Conservation (phyloP, 768 basidiomycete genomes). For the Clathrus columnatus region DNA sequence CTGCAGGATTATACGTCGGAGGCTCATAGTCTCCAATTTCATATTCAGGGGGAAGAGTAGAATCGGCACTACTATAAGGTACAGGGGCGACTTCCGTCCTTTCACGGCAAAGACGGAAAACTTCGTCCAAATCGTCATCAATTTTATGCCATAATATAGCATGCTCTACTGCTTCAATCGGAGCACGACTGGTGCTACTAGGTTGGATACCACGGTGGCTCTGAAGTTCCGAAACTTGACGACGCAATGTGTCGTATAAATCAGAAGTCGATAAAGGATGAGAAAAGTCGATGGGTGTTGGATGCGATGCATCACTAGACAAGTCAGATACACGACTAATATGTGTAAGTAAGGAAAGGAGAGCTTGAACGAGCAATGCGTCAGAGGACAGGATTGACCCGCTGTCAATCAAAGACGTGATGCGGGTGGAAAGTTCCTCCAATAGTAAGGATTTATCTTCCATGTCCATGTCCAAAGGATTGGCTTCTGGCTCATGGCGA, state of each 20-base stretch:
- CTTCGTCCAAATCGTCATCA: slow-evolving; percentile 62
- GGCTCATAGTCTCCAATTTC: slow-evolving; percentile 22
- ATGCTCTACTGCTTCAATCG: slow-evolving; percentile 45
- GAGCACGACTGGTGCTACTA: slow-evolving; percentile 28
- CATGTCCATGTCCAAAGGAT: slow-evolving; percentile 40
- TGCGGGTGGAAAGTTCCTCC: slow-evolving; percentile 47
- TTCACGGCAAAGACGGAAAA: slow-evolving; percentile 58
- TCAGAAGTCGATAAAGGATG: slow-evolving; percentile 23
- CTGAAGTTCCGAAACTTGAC: slow-evolving; percentile 62
- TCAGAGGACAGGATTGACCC: slow-evolving; percentile 35
- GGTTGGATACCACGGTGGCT: slow-evolving; percentile 40
- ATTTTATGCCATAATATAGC: slow-evolving; percentile 68
- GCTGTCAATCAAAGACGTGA: slow-evolving; percentile 38
- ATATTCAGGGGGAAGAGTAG: slow-evolving; percentile 25
- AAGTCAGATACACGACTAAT: slow-evolving; percentile 50
- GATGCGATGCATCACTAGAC: slow-evolving; percentile 13
- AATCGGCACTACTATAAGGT: slow-evolving; percentile 12
- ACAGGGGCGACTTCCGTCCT: slow-evolving; percentile 32
- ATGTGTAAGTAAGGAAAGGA: slow-evolving; percentile 61
- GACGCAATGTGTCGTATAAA: slow-evolving; percentile 52
- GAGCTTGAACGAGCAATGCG: slow-evolving; percentile 53
- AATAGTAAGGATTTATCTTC: slow-evolving; percentile 45
- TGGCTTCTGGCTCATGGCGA: slow-evolving; percentile 28
- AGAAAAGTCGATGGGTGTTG: slow-evolving; percentile 2
- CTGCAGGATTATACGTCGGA: slow-evolving; percentile 8